Percentiles rank a stretch among this genome's conserved stretches.
Conservation (phyloP, 768 basidiomycete species). For the Trametopsis cervina region DNA sequence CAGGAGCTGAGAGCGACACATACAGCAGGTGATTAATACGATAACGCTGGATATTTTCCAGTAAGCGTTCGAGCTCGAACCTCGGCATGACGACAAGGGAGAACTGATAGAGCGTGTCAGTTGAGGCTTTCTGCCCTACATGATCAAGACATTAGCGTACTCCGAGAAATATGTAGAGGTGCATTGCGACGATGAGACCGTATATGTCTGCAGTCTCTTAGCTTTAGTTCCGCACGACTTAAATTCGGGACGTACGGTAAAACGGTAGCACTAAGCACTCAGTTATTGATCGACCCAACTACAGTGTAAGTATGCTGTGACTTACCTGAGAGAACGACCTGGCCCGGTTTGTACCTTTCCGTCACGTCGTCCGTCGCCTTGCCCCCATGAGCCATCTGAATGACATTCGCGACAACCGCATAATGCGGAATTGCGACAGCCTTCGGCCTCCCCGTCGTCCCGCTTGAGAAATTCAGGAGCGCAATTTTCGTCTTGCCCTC, state of each 20-base stretch:
- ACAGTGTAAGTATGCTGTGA: background rate
- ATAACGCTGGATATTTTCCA: conserved; percentile 29
- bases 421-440: conserved; percentile 37
- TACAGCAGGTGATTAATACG: conserved; percentile 28
- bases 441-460: conserved; percentile 72
- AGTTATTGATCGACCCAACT: conserved; percentile 7
- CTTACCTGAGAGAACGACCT: conserved; percentile 48
- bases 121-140: no score
- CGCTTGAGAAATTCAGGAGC: conserved; percentile 67
- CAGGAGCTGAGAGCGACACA: background rate
- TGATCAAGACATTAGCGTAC: conserved; percentile 19
- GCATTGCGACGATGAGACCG: conserved; percentile 24
- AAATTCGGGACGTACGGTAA: conserved; percentile 23
- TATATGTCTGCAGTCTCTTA: conserved; percentile 36
- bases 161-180: conserved; percentile 23
- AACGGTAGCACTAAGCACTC: conserved; percentile 22
- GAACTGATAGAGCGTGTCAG: conserved; percentile 16
- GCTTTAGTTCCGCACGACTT: no score
- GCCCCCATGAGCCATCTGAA: conserved; percentile 21
- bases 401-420: conserved; percentile 27
- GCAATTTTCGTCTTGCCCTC: conserved; percentile 68
- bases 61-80: conserved; percentile 26
- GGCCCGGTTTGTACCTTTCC: conserved; percentile 42
- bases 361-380: conserved; percentile 27
- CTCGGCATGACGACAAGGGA: conserved; percentile 27